phyloP scores from a whole-genome alignment of 225 moss, liverwort and hornwort genomes.

The Polytrichum commune region DNA sequence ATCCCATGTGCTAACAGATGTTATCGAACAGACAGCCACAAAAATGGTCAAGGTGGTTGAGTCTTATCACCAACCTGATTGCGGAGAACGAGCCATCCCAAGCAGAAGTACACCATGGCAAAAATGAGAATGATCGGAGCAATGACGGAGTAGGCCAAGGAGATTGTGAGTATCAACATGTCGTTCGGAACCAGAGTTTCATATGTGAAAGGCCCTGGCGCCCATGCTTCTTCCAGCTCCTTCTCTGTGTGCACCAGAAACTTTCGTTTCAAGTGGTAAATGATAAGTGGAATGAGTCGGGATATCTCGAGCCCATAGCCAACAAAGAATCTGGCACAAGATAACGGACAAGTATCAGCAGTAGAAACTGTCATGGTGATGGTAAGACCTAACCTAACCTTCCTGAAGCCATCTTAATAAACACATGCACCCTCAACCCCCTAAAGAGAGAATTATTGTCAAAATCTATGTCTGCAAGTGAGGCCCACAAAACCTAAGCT shows the following conservation, averaged over 20 bases:
- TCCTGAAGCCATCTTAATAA: no score
- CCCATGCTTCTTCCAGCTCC: slow-evolving; percentile 35
- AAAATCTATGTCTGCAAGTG: not conserved
- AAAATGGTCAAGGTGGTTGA: not conserved
- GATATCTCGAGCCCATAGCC: slow-evolving; percentile 58
- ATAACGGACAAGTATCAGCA: no score
- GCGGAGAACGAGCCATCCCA: slow-evolving; percentile 55
- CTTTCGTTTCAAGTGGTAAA: slow-evolving; percentile 54
- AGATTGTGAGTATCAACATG: slow-evolving; percentile 42
- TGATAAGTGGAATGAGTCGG: slow-evolving; percentile 37
- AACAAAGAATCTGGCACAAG: slow-evolving; percentile 41
- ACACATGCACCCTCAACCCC: no score
- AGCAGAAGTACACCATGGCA: slow-evolving; percentile 24
- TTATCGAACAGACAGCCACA: not conserved
- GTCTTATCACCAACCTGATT: slow-evolving; percentile 42
- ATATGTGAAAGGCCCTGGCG: slow-evolving; percentile 46
- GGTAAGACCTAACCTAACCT: no score
- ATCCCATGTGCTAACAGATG: not conserved
- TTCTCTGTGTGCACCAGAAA: slow-evolving; percentile 41
- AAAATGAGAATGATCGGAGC: slow-evolving; percentile 52
- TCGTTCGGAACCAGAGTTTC: slow-evolving; percentile 31
- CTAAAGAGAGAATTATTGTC: not conserved
- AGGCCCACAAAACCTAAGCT: not conserved
- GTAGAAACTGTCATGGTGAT: no score
- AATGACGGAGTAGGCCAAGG: slow-evolving; percentile 49